phyloP scores from a whole-genome alignment of 306 rosid genomes.

The Lotus japonicus region DNA sequence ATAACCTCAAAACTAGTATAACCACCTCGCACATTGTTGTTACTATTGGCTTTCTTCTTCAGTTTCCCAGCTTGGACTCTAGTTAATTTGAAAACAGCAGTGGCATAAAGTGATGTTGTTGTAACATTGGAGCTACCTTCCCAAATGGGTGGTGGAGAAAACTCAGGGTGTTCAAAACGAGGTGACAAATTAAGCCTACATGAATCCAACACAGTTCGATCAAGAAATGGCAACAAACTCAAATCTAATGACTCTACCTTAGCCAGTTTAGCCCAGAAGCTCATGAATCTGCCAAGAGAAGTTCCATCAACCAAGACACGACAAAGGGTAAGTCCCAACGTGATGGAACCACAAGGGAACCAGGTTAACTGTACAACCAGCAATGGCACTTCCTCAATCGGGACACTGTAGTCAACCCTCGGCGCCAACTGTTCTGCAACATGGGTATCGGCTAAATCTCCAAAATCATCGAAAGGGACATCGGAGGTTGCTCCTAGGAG shows the following conservation, averaged over 20 bases:
- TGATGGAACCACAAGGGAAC: conserved; percentile 17
- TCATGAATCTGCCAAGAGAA: not conserved
- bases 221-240: not conserved
- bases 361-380: conserved; percentile 17
- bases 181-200: not conserved
- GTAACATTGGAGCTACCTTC: not conserved
- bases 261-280: conserved; percentile 24
- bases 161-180: conserved; percentile 29
- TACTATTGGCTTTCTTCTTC: not conserved
- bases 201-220: conserved; percentile 17
- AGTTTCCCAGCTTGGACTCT: conserved; percentile 21
- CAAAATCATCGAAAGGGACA: not conserved
- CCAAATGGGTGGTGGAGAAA: conserved; percentile 32
- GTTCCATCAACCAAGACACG: conserved; percentile 21
- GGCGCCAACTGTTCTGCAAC: conserved; percentile 13
- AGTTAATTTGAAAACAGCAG: not conserved
- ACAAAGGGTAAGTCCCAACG: not conserved
- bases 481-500: conserved; percentile 14
- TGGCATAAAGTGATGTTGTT: not conserved
- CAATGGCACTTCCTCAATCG: conserved; percentile 21
- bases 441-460: not conserved
- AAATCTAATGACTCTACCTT: not conserved
- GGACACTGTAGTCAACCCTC: conserved; percentile 13
- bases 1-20: conserved; percentile 34
- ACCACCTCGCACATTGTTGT: not conserved